phyloP scores from a whole-genome alignment of 2,329 filamentous ascomycete species.

The Dothideomycetes sp. region DNA sequence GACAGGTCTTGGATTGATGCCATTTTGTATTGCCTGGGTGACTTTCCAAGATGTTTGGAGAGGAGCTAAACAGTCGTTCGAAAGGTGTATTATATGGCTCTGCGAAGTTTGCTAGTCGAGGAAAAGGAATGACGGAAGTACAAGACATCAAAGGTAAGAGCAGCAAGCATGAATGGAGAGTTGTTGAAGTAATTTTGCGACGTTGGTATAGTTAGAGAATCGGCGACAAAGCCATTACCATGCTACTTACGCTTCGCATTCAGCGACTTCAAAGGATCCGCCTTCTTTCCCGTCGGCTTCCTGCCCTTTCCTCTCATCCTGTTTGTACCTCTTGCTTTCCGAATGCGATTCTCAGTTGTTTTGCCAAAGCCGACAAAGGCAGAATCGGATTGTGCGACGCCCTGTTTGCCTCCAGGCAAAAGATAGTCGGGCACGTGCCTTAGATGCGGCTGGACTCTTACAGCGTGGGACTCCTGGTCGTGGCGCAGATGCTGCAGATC shows the following conservation, averaged over 20 bases:
- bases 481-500: constrained; percentile 82
- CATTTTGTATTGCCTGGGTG: not conserved
- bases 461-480: constrained; percentile 75
- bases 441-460: constrained; percentile 76
- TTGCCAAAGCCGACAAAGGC: constrained; percentile 63
- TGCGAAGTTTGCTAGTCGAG: not conserved
- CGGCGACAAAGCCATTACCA: too few relatives aligned
- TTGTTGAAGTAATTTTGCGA: too few relatives aligned
- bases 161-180: too few relatives aligned
- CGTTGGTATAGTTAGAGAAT: too few relatives aligned
- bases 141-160: too few relatives aligned
- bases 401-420: constrained; percentile 62
- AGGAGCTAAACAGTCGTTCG: not conserved
- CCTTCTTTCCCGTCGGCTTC: constrained; percentile 53
- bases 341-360: constrained; percentile 37
- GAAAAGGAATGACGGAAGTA: not conserved
- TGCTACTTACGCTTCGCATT: constrained; percentile 6
- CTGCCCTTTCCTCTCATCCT: constrained; percentile 38
- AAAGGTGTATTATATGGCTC: not conserved
- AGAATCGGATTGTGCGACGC: constrained; percentile 55
- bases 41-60: not conserved
- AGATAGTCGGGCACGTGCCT: constrained; percentile 93
- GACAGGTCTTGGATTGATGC: not conserved
- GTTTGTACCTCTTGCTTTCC: constrained; percentile 30
- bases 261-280: constrained; percentile 63